A percentile compares a stretch with the other conserved stretches of the same genome.
These are phyloP conservation scores for Paracorniculantispora psalliotae DNA, from an alignment of 2,329 filamentous ascomycete species.

Conservation along the genomic window DNA sequence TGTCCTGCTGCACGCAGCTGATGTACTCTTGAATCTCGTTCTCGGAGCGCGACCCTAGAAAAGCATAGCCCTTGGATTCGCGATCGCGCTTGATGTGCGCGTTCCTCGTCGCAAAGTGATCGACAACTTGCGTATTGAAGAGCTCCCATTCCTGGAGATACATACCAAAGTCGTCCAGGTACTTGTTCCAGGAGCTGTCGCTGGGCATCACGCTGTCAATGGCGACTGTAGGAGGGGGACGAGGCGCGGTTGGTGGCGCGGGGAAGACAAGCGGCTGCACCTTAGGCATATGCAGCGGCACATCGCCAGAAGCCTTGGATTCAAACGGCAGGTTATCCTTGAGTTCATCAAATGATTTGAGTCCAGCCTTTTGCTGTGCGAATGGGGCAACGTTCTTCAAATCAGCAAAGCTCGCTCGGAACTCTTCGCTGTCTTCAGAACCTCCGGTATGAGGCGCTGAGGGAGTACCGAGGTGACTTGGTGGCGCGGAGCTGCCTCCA, in stretches of 20 bases:
- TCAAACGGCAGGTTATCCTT: slow-evolving; percentile 54
- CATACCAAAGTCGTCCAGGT: slow-evolving; percentile 46
- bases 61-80: slow-evolving; percentile 38
- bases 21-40: slow-evolving; percentile 54
- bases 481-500: slow-evolving; percentile 19
- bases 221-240: slow-evolving; percentile 38
- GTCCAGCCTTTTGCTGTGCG: slow-evolving; percentile 39
- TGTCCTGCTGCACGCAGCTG: slow-evolving; percentile 58
- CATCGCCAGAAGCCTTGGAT: slow-evolving; percentile 42
- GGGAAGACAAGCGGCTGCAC: slow-evolving; percentile 41
- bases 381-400: slow-evolving; percentile 54
- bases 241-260: slow-evolving; percentile 44
- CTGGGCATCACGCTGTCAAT: slow-evolving; percentile 41
- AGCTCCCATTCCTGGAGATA: slow-evolving; percentile 48
- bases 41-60: slow-evolving; percentile 39
- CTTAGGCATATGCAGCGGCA: slow-evolving; percentile 32
- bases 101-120: slow-evolving; percentile 52
- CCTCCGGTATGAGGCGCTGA: slow-evolving; percentile 37
- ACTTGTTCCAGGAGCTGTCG: slow-evolving; percentile 42
- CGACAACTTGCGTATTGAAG: slow-evolving; percentile 49
- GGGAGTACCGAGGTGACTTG: slow-evolving; percentile 19
- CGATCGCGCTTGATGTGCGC: slow-evolving; percentile 35
- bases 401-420: slow-evolving; percentile 49
- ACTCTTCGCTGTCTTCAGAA: slow-evolving; percentile 53
- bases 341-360: slow-evolving; percentile 52